Percentiles rank a stretch among this genome's conserved stretches.
Conservation (phyloP, 306 rosid species). For the Dryas alaskensis region DNA sequence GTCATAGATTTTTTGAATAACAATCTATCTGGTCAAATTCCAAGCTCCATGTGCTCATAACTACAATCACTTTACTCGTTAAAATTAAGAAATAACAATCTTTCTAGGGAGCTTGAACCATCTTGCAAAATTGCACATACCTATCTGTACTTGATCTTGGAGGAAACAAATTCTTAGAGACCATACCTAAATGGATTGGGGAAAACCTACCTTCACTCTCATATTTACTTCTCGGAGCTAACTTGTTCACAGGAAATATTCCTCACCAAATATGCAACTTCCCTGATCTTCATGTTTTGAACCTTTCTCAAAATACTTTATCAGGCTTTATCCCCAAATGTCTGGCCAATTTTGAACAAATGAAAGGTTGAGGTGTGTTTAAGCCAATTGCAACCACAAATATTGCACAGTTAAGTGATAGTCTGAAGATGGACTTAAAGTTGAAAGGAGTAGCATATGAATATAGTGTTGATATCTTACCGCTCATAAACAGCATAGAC, state of each 20-base stretch:
- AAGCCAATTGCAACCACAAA: too few relatives aligned
- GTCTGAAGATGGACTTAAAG: too few relatives aligned
- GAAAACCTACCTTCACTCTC: not conserved
- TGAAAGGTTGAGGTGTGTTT: too few relatives aligned
- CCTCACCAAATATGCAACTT: not conserved
- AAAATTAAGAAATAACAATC: not conserved
- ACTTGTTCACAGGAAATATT: not conserved
- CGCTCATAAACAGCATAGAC: too few relatives aligned
- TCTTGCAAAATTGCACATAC: not conserved
- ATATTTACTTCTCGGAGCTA: not conserved
- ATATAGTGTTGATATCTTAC: too few relatives aligned
- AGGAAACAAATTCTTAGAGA: not conserved
- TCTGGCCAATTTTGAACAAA: too few relatives aligned
- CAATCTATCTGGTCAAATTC: not conserved
- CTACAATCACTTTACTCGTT: not conserved
- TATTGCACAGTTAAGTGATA: too few relatives aligned
- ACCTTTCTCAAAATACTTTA: too few relatives aligned
- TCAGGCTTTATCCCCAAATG: too few relatives aligned
- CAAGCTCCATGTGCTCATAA: constrained; percentile 4
- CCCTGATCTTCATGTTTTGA: too few relatives aligned
- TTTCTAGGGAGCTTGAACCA: not conserved
- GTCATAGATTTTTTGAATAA: not conserved
- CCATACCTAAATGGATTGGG: constrained; percentile 20
- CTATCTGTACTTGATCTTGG: not conserved
- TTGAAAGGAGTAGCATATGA: too few relatives aligned